Evolutionary conservation across 1,139 yeast genomes (phyloP), one percentile per base, ranked within the genome.

Genomic region (Nakaseomyces kungkrabaensis): DNA sequence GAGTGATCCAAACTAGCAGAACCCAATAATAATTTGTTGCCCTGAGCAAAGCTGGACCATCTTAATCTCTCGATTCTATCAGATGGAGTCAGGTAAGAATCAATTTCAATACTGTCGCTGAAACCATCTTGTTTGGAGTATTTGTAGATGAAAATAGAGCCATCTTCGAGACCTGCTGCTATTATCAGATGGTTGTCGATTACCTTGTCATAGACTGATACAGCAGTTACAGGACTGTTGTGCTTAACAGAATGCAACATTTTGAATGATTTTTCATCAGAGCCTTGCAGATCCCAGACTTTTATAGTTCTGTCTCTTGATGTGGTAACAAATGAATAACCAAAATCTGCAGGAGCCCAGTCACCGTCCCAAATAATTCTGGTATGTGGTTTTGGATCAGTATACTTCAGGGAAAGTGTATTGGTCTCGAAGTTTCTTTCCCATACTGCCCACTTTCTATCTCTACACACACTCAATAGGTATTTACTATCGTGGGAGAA

Each of bases 321-420:
- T 0, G 82, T 95, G 0, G 97, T 92, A 25, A 87, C 72, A 61
- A 92, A 90, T 32, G 66, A 67, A 37, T 63, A 51, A 8, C 71
- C 72, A 52, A 54, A 68, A 24, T 60, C 69, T 9, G 51, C 38
- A 3, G 86, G 85, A 1, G 79, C 71, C 97, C 97, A 92, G 34
- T 85, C 77, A 63, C 95, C 83, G 68, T 92, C 98, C 98, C 98
- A 94, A 47, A 94, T 80, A 59, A 94, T 92, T 68, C 97, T 79
- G 7, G 84, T 69, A 62, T 94, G 98, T 1, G 97, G 96, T 62
- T 85, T 88, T 43, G 75, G 72, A 52, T 77, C 77, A 6, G 75
- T 68, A 47, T 74, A 65, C 33, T 68, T 69, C 54, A 85, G 73
- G 32, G 62, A 59, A 50, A 68, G 70, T 2, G 72, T 72, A 9